Evolutionary conservation across 768 basidiomycete genomes (phyloP), one percentile per base, ranked within the genome.

Genomic region (Lyophyllum decastes): DNA sequence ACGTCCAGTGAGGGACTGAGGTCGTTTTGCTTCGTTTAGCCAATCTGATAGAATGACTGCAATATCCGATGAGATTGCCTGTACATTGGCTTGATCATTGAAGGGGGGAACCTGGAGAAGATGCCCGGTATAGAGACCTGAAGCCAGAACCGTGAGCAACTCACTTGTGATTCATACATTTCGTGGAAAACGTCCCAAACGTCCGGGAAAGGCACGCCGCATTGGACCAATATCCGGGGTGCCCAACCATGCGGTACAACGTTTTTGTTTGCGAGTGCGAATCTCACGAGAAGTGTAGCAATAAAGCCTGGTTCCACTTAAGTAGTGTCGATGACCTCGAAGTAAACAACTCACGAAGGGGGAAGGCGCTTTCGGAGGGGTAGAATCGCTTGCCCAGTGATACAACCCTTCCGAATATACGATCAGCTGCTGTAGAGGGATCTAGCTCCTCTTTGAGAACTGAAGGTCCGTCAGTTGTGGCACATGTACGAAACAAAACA

Each of bases 341-440:
- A 2, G 50, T 52, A 51, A n/a, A 48, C 21, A 27, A 71, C 92
- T 68, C 65, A 95, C 94, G 84, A 26, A 95, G 76, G 17, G 94
- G 94, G 73, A 96, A 95, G 10, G 94, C 90, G 57, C 86, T 87
- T 60, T 94, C 92, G 2, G 94, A 96, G 0, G 95, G 93, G 68
- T 91, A 94, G 70, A 95, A 96, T 21, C 92, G 80, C 63, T 91
- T 87, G 19, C 90, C 93, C 4, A 97, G 78, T 2, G 87, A 82
- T 21, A 87, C 80, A 17, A 95, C 75, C 60, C 79, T 84, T 14
- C 82, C 79, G 34, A 85, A 75, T 52, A 95, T 80, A 16, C 80
- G 76, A 62, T 92, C 88, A 44, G 88, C 82, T 51, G 60, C 82
- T 73, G 59, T 76, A 41, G 77, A 72, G 9, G 80, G 73, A 59